phyloP scores from a whole-genome alignment of 208 protist genomes.

The Leptomonas pyrrhocoris region DNA sequence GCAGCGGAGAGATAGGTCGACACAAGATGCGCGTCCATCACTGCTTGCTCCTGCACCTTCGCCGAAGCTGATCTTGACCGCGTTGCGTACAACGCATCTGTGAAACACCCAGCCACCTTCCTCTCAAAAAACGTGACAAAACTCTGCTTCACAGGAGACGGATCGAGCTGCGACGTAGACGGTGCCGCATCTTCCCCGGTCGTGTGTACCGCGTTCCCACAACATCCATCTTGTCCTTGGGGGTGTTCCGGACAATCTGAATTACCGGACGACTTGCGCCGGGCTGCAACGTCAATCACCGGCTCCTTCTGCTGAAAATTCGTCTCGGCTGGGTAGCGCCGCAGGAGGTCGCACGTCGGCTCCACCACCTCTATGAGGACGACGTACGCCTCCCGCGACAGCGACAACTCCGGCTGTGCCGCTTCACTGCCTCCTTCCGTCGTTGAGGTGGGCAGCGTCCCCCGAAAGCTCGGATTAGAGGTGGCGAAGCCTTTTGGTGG shows the following conservation, averaged over 20 bases:
- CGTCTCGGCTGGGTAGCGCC: slow-evolving; percentile 14
- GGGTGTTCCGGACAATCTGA: background rate
- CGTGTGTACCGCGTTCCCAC: too few species aligned
- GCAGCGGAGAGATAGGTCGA: slow-evolving; percentile 9
- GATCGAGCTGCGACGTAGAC: background rate
- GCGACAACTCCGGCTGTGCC: background rate
- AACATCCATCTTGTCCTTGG: too few species aligned
- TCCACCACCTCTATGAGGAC: slow-evolving; percentile 40
- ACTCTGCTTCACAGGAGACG: background rate
- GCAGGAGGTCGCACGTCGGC: slow-evolving; percentile 47
- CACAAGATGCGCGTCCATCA: slow-evolving; percentile 16
- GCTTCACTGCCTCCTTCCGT: background rate
- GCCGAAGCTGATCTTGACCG: background rate
- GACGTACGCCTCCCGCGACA: slow-evolving; percentile 29
- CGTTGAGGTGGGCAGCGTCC: background rate
- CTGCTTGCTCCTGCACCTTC: slow-evolving; percentile 20
- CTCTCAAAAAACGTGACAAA: slow-evolving; percentile 11
- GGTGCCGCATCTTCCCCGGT: background rate
- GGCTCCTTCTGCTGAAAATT: background rate
- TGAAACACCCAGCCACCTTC: slow-evolving; percentile 15
- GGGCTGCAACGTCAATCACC: background rate
- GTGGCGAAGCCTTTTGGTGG: background rate
- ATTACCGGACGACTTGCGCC: background rate
- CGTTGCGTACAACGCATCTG: background rate
- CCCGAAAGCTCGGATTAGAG: background rate